Percentiles rank a stretch among this genome's conserved stretches.
These are phyloP conservation scores for Coprinopsis cinerea DNA, from an alignment of 768 basidiomycete genomes.

Conservation along the genomic window DNA sequence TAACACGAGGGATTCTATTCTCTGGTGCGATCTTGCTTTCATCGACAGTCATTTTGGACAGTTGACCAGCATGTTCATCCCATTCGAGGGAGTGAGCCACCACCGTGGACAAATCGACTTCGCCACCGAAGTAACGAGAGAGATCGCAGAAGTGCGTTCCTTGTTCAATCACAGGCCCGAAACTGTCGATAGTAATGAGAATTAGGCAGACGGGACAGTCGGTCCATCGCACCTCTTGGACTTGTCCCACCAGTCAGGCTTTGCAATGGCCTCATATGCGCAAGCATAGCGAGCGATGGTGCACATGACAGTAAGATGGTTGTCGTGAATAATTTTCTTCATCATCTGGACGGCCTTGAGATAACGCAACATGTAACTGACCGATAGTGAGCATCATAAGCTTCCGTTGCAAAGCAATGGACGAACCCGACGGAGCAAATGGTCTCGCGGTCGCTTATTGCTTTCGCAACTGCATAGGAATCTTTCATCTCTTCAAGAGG, in stretches of 20 bases:
- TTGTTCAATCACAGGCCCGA: constrained; percentile 82
- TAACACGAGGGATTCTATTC: constrained; percentile 91
- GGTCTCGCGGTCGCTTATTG: constrained; percentile 61
- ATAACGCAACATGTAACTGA: constrained; percentile 90
- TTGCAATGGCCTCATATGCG: constrained; percentile 74
- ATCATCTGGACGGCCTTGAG: constrained; percentile 92
- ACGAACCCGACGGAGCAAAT: constrained; percentile 86
- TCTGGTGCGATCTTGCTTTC: constrained; percentile 80
- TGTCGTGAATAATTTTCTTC: constrained; percentile 93
- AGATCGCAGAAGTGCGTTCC: constrained; percentile 98
- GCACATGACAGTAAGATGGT: constrained; percentile 91
- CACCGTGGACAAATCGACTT: constrained; percentile 80
- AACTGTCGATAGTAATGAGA: constrained; percentile 32
- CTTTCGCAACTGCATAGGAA: constrained; percentile 64
- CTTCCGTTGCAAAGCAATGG: neutral
- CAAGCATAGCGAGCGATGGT: constrained; percentile 94
- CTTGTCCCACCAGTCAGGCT: constrained; percentile 94
- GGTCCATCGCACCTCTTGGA: constrained; percentile 53
- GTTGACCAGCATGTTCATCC: constrained; percentile 82
- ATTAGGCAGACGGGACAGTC: constrained; percentile 3
- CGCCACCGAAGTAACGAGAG: constrained; percentile 95
- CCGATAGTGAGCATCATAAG: constrained; percentile 1
- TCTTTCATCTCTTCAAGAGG: constrained; percentile 61
- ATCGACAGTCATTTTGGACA: constrained; percentile 78
- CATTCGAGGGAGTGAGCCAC: constrained; percentile 87